These are phyloP conservation scores for Athelia sp. DNA, from an alignment of 1,284 basidiomycete genomes.

Conservation along the genomic window DNA sequence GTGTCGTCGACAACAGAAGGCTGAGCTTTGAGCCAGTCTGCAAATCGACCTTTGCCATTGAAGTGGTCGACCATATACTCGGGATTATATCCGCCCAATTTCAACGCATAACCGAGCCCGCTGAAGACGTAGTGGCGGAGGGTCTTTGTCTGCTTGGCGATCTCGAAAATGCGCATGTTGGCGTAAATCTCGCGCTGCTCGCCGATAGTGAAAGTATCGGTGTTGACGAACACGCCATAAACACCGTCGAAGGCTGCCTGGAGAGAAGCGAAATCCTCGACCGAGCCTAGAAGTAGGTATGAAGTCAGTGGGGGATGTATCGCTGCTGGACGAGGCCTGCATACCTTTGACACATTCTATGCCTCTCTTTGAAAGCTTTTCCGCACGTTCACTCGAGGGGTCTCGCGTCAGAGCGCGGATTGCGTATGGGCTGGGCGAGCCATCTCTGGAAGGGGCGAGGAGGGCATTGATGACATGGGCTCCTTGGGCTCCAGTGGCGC, in stretches of 20 bases:
- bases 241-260: constrained; percentile 31
- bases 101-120: constrained; percentile 37
- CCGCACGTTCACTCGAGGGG: constrained; percentile 28
- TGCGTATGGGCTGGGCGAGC: constrained; percentile 37
- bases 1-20: constrained; percentile 30
- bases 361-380: constrained; percentile 31
- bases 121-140: constrained; percentile 45
- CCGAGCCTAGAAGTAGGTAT: constrained; percentile 19
- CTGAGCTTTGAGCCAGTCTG: constrained; percentile 37
- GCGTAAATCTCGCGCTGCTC: constrained; percentile 37
- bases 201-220: constrained; percentile 41
- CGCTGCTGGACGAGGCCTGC: constrained; percentile 7
- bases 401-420: constrained; percentile 45
- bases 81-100: constrained; percentile 35
- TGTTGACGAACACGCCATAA: constrained; percentile 43
- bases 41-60: constrained; percentile 40
- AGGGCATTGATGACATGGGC: constrained; percentile 39
- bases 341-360: constrained; percentile 40
- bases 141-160: constrained; percentile 32
- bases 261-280: constrained; percentile 29
- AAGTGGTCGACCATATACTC: constrained; percentile 33
- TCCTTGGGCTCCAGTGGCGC: constrained; percentile 48
- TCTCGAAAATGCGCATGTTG: constrained; percentile 42
- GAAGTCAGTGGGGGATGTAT: neutral
- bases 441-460: constrained; percentile 30